Conservation (phyloP, 495 filamentous ascomycete genomes). For the Penicillium alfredii region DNA sequence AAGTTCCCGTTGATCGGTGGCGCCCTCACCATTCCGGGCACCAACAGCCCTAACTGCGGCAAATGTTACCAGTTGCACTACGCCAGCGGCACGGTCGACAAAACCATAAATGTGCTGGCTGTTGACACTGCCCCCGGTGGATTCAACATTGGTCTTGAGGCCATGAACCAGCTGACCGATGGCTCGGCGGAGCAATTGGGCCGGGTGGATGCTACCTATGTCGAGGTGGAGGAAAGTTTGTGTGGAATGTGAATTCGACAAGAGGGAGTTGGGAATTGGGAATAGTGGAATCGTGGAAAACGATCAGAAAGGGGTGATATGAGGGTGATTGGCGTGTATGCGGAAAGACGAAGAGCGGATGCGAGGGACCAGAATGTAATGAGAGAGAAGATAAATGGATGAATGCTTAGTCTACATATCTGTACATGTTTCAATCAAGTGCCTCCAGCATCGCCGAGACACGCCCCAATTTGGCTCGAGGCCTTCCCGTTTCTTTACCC, state of each 20-base stretch:
- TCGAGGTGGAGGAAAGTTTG: conserved; percentile 31
- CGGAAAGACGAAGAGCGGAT: background rate
- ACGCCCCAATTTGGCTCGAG: conserved; percentile 75
- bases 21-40: conserved; percentile 50
- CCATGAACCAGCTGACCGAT: conserved; percentile 63
- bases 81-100: conserved; percentile 28
- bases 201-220: conserved; percentile 46
- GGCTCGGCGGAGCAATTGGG: conserved; percentile 50
- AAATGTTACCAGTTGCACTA: conserved; percentile 63
- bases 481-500: conserved; percentile 64
- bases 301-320: background rate
- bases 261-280: background rate
- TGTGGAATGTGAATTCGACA: conserved; percentile 29
- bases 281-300: background rate
- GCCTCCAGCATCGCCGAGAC: conserved; percentile 75
- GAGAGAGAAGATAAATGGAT: conserved; percentile 1
- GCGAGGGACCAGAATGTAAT: background rate
- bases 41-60: conserved; percentile 58
- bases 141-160: conserved; percentile 59
- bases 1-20: conserved; percentile 60
- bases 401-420: conserved; percentile 11
- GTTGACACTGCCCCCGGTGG: conserved; percentile 57
- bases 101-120: conserved; percentile 58
- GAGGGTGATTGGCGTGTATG: too few relatives aligned
- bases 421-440: too few relatives aligned